These are phyloP conservation scores for Apophysomyces ossiformis DNA, from an alignment of 371 early-diverging fungal genomes.

Conservation along the genomic window DNA sequence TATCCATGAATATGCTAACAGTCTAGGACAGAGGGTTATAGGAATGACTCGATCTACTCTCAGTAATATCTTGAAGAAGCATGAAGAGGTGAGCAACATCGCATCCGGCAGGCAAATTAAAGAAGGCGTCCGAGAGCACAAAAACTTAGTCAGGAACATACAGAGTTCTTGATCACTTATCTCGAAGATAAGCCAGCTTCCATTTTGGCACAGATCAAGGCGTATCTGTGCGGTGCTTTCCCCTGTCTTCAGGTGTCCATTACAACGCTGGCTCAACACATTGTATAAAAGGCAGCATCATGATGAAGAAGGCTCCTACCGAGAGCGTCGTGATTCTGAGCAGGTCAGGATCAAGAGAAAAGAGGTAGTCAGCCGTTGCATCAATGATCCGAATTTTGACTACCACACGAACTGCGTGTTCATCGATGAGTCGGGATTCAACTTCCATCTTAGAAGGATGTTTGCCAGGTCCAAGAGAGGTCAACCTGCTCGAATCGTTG, in stretches of 20 bases:
- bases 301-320: background rate
- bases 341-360: background rate
- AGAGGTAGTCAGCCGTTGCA: background rate
- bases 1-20: background rate
- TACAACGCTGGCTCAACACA: background rate
- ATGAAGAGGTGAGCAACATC: background rate
- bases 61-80: background rate
- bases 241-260: background rate
- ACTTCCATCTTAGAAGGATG: background rate
- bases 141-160: background rate
- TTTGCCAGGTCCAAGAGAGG: slow-evolving; percentile 1
- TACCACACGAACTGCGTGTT: slow-evolving; percentile 14
- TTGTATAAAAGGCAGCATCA: background rate
- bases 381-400: background rate
- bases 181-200: background rate
- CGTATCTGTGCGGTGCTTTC: background rate
- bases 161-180: background rate
- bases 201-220: slow-evolving; percentile 4
- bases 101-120: background rate
- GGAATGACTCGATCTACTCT: background rate
- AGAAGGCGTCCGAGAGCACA: background rate
- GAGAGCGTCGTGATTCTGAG: background rate
- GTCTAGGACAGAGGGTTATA: background rate
- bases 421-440: slow-evolving; percentile 15
- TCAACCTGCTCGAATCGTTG: background rate